A percentile compares a stretch with the other conserved stretches of the same genome.
Evolutionary conservation across 2,329 filamentous ascomycete species (phyloP).

Genomic region (Onygenales sp.): DNA sequence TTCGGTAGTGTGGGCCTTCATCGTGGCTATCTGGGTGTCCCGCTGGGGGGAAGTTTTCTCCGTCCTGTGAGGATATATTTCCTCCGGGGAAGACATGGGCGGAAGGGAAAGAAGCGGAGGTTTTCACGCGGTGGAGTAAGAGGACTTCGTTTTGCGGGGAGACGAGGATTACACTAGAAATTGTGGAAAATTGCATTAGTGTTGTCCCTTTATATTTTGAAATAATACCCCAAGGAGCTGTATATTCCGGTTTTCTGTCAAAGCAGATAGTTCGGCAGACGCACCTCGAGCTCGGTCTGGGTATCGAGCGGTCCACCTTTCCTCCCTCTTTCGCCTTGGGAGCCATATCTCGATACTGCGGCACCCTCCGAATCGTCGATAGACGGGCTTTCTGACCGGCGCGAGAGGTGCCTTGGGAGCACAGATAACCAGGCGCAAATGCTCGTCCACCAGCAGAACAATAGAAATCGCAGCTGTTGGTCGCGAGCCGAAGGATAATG

Average conservation of each 20-base stretch:
- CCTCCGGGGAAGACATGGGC: constrained; percentile 95
- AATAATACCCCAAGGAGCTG: neutral
- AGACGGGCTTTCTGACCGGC: neutral
- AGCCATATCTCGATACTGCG: constrained; percentile 13
- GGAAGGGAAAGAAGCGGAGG: constrained; percentile 74
- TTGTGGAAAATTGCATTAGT: neutral
- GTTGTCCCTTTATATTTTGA: neutral
- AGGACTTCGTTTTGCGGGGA: constrained; percentile 82
- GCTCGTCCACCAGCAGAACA: neutral
- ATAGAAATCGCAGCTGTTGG: neutral
- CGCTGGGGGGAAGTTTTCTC: constrained; percentile 38
- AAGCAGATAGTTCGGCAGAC: constrained; percentile 3
- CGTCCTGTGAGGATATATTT: constrained; percentile 68
- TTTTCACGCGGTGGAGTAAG: constrained; percentile 74
- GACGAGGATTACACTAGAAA: constrained; percentile 64
- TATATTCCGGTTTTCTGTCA: neutral
- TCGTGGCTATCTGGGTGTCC: constrained; percentile 51
- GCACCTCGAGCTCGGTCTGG: constrained; percentile 57
- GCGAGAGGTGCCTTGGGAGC: neutral
- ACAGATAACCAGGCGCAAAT: neutral
- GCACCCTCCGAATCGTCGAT: constrained; percentile 10
- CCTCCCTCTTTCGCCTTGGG: constrained; percentile 4
- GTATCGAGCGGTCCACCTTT: constrained; percentile 24
- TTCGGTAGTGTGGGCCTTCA: constrained; percentile 65
- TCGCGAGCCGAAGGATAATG: neutral